Evolutionary conservation across 495 filamentous ascomycete genomes (phyloP).

Genomic region (Terfezia boudieri): DNA sequence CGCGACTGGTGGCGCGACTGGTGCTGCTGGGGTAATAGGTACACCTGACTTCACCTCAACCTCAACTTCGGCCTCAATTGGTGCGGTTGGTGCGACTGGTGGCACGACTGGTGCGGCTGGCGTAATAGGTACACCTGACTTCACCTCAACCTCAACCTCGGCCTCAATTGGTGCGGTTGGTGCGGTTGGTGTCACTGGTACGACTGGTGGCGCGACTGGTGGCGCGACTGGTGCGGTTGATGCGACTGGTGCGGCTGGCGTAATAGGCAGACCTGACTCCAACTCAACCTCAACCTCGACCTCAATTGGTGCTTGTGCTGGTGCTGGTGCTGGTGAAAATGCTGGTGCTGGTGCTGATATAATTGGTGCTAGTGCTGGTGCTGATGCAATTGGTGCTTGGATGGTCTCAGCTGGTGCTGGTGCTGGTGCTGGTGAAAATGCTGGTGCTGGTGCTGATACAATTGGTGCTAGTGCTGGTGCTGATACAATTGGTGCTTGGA

Average conservation of each 20-base stretch:
- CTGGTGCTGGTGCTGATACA: neutral
- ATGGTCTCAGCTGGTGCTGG: neutral
- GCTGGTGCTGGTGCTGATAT: neutral
- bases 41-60: neutral
- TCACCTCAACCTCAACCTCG: too few relatives aligned
- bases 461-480: neutral
- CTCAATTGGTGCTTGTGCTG: constrained; percentile 2
- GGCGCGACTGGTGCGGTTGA: neutral
- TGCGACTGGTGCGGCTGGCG: neutral
- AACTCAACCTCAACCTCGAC: neutral
- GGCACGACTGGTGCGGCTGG: too few relatives aligned
- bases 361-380: neutral
- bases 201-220: too few relatives aligned
- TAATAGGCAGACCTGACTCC: neutral
- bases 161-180: too few relatives aligned
- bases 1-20: too few relatives aligned
- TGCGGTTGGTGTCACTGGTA: too few relatives aligned
- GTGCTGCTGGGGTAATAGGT: neutral
- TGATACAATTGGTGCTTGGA: too few relatives aligned
- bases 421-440: neutral
- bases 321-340: constrained; percentile 1
- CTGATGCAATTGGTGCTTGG: neutral
- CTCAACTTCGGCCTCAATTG: neutral
- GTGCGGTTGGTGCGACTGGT: too few relatives aligned
- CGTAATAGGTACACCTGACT: too few relatives aligned